Evolutionary conservation across 2,329 filamentous ascomycete genomes (phyloP).

Genomic region (Furcasterigmium sp.): DNA sequence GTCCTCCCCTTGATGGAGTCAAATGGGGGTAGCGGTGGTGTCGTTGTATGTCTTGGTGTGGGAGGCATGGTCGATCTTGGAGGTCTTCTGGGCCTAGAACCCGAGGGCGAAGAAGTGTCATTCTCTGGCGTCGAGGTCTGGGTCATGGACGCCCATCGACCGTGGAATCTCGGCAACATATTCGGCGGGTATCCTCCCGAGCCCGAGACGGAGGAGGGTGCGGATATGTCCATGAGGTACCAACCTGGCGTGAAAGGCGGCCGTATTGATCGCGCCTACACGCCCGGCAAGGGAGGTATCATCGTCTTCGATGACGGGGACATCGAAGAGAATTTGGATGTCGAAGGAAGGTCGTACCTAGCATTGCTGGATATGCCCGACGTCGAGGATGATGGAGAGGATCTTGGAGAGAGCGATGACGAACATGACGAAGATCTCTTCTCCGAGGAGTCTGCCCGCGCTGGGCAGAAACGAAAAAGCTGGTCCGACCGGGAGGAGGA

Average conservation of each 20-base stretch:
- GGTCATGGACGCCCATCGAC: conserved; percentile 85
- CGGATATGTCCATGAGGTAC: conserved; percentile 44
- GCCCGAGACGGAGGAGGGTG: conserved; percentile 40
- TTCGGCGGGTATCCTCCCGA: conserved; percentile 69
- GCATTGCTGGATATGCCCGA: conserved; percentile 89
- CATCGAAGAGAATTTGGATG: conserved; percentile 73
- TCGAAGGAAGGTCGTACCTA: conserved; percentile 77
- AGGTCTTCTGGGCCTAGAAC: conserved; percentile 69
- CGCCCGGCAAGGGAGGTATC: conserved; percentile 76
- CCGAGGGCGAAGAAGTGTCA: conserved; percentile 59
- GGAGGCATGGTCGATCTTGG: conserved; percentile 88
- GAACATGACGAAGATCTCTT: conserved; percentile 48
- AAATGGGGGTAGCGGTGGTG: conserved; percentile 77
- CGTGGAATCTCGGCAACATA: conserved; percentile 92
- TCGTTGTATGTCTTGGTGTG: conserved; percentile 88
- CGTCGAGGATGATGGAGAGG: conserved; percentile 67
- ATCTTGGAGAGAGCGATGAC: conserved; percentile 53
- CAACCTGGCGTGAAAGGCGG: conserved; percentile 67
- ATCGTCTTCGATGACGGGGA: conserved; percentile 96
- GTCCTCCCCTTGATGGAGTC: conserved; percentile 82
- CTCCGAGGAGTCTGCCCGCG: conserved; percentile 32
- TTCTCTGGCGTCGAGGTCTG: conserved; percentile 90
- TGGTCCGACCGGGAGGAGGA: conserved; percentile 66
- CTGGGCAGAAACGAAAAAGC: conserved; percentile 72
- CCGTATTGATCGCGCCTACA: conserved; percentile 65